A percentile compares a stretch with the other conserved stretches of the same genome.
Conservation (phyloP, 2,329 filamentous ascomycete genomes). For the Neonectria faginata region DNA sequence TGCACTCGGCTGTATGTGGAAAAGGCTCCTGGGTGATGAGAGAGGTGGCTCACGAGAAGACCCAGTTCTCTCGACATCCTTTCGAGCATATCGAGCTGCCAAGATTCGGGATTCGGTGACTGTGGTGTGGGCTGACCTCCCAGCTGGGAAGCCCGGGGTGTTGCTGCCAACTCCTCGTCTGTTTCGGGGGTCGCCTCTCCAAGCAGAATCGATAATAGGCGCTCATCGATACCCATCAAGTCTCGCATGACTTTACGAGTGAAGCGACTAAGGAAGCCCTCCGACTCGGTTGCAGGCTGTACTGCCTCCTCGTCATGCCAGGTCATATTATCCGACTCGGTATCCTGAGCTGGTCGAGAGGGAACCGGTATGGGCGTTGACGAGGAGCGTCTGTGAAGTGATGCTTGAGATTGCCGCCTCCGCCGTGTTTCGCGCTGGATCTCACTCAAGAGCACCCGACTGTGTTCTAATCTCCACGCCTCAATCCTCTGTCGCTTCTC, state of each 20-base stretch:
- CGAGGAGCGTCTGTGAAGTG: constrained; percentile 48
- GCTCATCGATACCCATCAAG: constrained; percentile 90
- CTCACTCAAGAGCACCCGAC: constrained; percentile 84
- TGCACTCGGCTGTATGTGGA: constrained; percentile 79
- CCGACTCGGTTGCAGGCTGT: constrained; percentile 62
- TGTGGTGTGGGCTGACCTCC: constrained; percentile 45
- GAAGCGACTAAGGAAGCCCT: constrained; percentile 82
- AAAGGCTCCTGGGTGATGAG: constrained; percentile 86
- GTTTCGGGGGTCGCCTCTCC: constrained; percentile 78
- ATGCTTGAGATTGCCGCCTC: constrained; percentile 71
- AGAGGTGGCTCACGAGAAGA: constrained; percentile 82
- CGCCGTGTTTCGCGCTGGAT: constrained; percentile 86
- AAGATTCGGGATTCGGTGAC: constrained; percentile 59
- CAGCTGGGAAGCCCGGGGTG: constrained; percentile 57
- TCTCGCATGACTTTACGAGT: constrained; percentile 89
- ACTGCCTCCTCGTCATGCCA: constrained; percentile 65
- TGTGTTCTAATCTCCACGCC: constrained; percentile 92
- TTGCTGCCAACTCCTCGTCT: constrained; percentile 60
- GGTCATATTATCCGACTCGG: constrained; percentile 57
- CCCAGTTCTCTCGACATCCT: constrained; percentile 89
- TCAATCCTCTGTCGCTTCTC: constrained; percentile 89
- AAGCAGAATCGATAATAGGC: constrained; percentile 84
- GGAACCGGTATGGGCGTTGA: constrained; percentile 45
- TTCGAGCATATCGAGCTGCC: constrained; percentile 84
- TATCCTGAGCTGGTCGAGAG: constrained; percentile 45